Evolutionary conservation across 176 grass and related monocot species (phyloP), one percentile per base, ranked within the genome.

Genomic region (Tillandsia fasciculata): DNA sequence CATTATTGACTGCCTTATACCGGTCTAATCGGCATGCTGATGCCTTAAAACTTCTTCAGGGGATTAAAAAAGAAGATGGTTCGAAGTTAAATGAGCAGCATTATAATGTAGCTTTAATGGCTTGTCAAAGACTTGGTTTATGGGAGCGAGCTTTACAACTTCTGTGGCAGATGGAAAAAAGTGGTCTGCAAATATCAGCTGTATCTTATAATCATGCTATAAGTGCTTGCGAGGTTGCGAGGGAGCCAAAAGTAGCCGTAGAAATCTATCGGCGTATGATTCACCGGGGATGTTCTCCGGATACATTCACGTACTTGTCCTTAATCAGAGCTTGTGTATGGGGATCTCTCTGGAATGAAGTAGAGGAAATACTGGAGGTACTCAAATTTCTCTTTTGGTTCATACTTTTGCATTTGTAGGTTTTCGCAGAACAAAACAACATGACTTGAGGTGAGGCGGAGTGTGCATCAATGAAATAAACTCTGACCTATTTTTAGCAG

Each of bases 161-260:
- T 61, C 64, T 96, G 28, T 96, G 93, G 86, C 48, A 85, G 78
- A 96, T 96, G 93, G 93, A 90, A 63, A 96, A 58, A 77, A 66
- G 68, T 59, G 81, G 76, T 48, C 48, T 87, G n/a, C 29, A 90
- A 69, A 72, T 92, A 67, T 88, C 79, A 64, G 83, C 51, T 3
- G 64, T 83, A 14, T 85, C 86, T 74, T 96, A 96, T 72, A 96
- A 96, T 74, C 93, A 96, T 81, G 93, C 81, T 71, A 92, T 96
- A 72, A 76, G 76, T 76, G 68, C 89, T 74, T 96, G 89, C 67
- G 93, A 96, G 82, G 68, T 87, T 70, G 89, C 81, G 10, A 78
- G 81, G 11, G 6, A 90, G 70, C 85, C 88, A 64, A 79, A 85
- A 79, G 74, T 92, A 83, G 93, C 89, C 68, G 63, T 96, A 49